phyloP scores from a whole-genome alignment of 345 rosid species.

The Euphorbia lathyris region DNA sequence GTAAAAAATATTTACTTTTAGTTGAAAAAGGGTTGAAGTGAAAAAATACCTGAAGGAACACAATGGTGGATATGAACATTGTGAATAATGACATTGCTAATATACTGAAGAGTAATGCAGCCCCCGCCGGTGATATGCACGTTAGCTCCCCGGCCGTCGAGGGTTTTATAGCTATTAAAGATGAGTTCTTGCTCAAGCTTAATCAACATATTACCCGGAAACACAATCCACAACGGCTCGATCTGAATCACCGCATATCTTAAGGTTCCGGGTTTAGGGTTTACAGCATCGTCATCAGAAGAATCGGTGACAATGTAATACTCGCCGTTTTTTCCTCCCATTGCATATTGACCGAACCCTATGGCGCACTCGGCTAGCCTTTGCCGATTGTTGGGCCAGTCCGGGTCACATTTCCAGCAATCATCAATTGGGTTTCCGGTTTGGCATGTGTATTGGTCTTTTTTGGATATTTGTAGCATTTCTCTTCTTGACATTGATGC shows the following conservation, averaged over 20 bases:
- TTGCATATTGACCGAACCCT: slow-evolving; percentile 92
- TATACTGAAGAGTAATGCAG: slow-evolving; percentile 87
- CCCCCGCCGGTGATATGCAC: slow-evolving; percentile 94
- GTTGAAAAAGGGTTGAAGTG: too few species aligned
- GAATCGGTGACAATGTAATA: slow-evolving; percentile 87
- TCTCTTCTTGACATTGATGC: slow-evolving; percentile 74
- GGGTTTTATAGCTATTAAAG: slow-evolving; percentile 89
- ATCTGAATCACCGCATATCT: slow-evolving; percentile 88
- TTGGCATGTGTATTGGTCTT: slow-evolving; percentile 48
- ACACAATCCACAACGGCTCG: slow-evolving; percentile 94
- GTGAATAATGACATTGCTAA: slow-evolving; percentile 84
- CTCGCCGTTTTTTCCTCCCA: slow-evolving; percentile 86
- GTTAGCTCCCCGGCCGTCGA: slow-evolving; percentile 95
- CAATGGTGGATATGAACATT: slow-evolving; percentile 90
- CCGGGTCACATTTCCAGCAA: slow-evolving; percentile 98
- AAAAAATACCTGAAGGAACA: slow-evolving; percentile 56
- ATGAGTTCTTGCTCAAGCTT: slow-evolving; percentile 77
- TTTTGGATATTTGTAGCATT: slow-evolving; percentile 35
- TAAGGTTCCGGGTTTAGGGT: slow-evolving; percentile 82
- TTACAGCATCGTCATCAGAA: slow-evolving; percentile 78
- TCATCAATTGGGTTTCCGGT: slow-evolving; percentile 97
- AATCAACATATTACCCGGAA: slow-evolving; percentile 80
- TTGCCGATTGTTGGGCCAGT: slow-evolving; percentile 92
- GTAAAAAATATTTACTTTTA: too few species aligned
- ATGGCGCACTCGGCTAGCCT: slow-evolving; percentile 83